Evolutionary conservation across 352 stramenopile species (phyloP).

Genomic region (Plasmopara viticola): DNA sequence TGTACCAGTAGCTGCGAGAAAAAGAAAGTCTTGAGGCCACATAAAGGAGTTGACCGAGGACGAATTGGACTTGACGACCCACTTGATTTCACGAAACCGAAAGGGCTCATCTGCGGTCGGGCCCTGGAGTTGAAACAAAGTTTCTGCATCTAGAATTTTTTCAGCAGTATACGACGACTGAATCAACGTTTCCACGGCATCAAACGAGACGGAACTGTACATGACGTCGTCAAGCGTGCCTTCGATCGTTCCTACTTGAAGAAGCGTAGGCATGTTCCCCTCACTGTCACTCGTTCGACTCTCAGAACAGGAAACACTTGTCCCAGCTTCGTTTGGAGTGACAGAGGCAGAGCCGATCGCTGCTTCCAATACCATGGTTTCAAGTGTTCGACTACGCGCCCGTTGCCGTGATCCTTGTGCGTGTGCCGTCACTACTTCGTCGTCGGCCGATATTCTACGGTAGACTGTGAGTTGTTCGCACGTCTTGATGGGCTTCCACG

Average conservation of each 20-base stretch:
- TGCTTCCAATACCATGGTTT: slow-evolving; percentile 13
- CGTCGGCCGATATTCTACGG: slow-evolving; percentile 17
- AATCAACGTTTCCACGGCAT: slow-evolving; percentile 23
- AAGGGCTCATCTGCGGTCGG: slow-evolving; percentile 38
- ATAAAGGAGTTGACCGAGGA: slow-evolving; percentile 28
- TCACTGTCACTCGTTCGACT: slow-evolving; percentile 12
- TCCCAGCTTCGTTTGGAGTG: slow-evolving; percentile 16
- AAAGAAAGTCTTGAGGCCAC: slow-evolving; percentile 39
- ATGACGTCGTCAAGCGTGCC: slow-evolving; percentile 46
- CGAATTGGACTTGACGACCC: slow-evolving; percentile 27
- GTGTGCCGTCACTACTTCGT: slow-evolving; percentile 14
- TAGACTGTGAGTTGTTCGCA: slow-evolving; percentile 39
- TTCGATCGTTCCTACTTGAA: slow-evolving; percentile 36
- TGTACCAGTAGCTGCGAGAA: slow-evolving; percentile 41
- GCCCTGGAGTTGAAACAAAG: slow-evolving; percentile 28
- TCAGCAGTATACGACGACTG: slow-evolving; percentile 26
- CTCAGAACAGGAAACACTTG: slow-evolving; percentile 11
- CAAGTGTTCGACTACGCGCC: slow-evolving; percentile 25
- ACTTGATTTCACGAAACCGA: slow-evolving; percentile 38
- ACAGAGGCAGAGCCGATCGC: slow-evolving; percentile 17
- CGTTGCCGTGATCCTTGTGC: slow-evolving; percentile 15
- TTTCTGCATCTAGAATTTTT: slow-evolving; percentile 32
- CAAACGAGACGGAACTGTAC: slow-evolving; percentile 29
- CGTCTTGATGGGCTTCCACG: slow-evolving; percentile 41
- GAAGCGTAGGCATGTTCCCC: slow-evolving; percentile 30